A percentile compares a stretch with the other conserved stretches of the same genome.
Conservation (phyloP, 1,284 basidiomycete genomes). For the Heterobasidion annosum region DNA sequence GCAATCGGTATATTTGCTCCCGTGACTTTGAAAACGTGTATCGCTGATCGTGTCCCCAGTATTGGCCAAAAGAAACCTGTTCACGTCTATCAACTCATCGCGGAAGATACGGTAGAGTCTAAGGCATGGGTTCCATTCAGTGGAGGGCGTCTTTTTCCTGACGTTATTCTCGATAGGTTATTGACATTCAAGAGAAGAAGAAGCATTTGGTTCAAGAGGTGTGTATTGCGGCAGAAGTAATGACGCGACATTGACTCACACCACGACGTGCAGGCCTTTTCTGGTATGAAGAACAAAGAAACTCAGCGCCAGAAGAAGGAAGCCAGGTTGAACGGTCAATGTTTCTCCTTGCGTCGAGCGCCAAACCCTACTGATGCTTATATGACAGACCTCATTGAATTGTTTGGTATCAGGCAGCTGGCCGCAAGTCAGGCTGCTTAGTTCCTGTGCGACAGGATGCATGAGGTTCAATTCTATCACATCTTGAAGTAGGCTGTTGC, state of each 20-base stretch:
- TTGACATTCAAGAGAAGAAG: slow-evolving; percentile 80
- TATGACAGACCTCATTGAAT: slow-evolving; percentile 7
- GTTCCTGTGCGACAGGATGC: too few species aligned
- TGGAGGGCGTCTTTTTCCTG: background rate
- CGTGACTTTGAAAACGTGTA: background rate
- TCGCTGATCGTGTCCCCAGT: slow-evolving; percentile 20
- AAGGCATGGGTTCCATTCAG: slow-evolving; percentile 35
- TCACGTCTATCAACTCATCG: slow-evolving; percentile 82
- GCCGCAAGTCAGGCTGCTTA: background rate
- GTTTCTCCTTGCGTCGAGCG: slow-evolving; percentile 6
- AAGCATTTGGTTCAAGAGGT: slow-evolving; percentile 67
- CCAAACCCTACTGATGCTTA: slow-evolving; percentile 2
- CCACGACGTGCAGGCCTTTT: slow-evolving; percentile 50
- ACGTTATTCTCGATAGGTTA: slow-evolving; percentile 31
- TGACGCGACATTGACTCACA: background rate
- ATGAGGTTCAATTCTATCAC: too few species aligned
- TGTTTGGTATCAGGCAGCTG: background rate
- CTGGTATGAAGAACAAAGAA: slow-evolving; percentile 64
- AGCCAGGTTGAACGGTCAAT: slow-evolving; percentile 61
- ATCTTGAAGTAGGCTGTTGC: too few species aligned
- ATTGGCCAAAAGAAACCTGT: slow-evolving; percentile 79
- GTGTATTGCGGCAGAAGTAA: slow-evolving; percentile 7
- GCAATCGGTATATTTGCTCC: slow-evolving; percentile 37
- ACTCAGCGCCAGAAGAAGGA: slow-evolving; percentile 65
- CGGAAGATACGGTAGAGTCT: slow-evolving; percentile 80